Conservation (phyloP, 2,329 filamentous ascomycete species). For the Xylaria sp. region DNA sequence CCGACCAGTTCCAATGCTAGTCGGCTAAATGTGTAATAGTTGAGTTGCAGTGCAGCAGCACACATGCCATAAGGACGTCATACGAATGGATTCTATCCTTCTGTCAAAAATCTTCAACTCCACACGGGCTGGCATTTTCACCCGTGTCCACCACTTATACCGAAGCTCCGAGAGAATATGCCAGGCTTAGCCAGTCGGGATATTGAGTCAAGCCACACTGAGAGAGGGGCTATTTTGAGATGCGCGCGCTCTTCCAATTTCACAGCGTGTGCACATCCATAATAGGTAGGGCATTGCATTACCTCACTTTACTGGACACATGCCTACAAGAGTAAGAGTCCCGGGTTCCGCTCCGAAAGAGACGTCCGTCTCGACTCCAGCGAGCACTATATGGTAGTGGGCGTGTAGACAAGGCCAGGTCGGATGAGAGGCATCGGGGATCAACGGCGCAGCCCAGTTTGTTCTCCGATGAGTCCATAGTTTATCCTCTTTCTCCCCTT, state of each 20-base stretch:
- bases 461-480: neutral
- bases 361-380: neutral
- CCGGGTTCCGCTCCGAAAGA: neutral
- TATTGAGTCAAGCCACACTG: neutral
- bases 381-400: no score
- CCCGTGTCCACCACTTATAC: neutral
- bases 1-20: neutral
- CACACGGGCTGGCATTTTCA: neutral
- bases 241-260: neutral
- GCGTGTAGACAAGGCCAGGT: no score
- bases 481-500: neutral
- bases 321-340: neutral
- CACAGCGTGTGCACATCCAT: no score
- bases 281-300: neutral
- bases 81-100: neutral
- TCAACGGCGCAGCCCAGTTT: neutral
- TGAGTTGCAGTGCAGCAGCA: neutral
- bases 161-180: neutral
- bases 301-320: neutral
- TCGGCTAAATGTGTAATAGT: neutral
- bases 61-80: neutral
- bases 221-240: neutral
- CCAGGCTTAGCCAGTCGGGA: neutral
- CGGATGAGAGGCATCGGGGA: no score
- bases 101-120: neutral